Evolutionary conservation across 1,139 yeast genomes (phyloP), one percentile per base, ranked within the genome.

Genomic region (Kluyveromyces marxianus): DNA sequence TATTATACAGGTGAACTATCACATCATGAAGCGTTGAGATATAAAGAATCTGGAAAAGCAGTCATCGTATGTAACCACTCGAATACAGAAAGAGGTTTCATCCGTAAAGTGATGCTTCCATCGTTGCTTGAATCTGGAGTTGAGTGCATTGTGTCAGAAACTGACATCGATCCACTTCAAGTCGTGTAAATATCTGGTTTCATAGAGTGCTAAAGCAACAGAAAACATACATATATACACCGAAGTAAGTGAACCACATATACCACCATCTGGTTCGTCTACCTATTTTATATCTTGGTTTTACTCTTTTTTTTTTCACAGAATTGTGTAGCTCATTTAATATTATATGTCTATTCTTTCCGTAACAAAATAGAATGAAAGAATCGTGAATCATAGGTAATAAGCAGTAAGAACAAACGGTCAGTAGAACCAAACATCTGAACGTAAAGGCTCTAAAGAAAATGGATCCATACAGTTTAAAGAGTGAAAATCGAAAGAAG

Each of bases 1-100:
- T 84, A 75, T 61, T 77, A 81, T 58, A 90, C 98, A 0, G 99
- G 99, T 1, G 98, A 94, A 60, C 69, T 94, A 52, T 83, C 95
- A 24, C 98, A 92, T 60, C 98, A 94, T 59, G 97, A 92, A 62
- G 83, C 86, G 3, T 71, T 94, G 35, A 77, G 68, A 52, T 72
- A 82, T 50, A 76, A 74, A 41, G 97, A 90, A 55, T 61, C 69
- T n/a, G 96, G 96, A 0, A 71, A 79, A 8, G 71, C 80, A 7
- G 88, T 89, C 3, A 72, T 92, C 44, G 76, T 79, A 3, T 85
- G 95, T 56, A 90, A 90, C 54, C 98, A 94, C 59, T 77, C 95
- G 25, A 90, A 92, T 59, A 87, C 97, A 0, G 99, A 94, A 65
- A 72, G 98, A 46, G 96, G 95, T 0, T 92, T 82, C 57, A 69